Evolutionary conservation across 1,284 basidiomycete species (phyloP).

Genomic region (Rhodotorula mucilaginosa): DNA sequence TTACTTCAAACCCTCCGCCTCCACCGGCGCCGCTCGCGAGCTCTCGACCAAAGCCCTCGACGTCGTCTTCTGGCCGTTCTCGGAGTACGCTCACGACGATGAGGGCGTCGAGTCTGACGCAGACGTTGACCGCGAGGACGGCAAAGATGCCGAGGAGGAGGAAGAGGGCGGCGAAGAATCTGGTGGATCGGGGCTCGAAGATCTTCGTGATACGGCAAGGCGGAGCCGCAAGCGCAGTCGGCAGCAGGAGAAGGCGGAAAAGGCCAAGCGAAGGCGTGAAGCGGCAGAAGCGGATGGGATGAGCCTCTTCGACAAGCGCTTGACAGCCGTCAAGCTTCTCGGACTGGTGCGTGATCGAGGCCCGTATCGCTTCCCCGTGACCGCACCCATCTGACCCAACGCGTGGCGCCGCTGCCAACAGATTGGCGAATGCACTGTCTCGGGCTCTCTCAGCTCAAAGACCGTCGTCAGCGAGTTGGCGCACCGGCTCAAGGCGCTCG

Average conservation of each 20-base stretch:
- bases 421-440: conserved; percentile 16
- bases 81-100: conserved; percentile 1
- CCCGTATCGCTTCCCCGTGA: background rate
- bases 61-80: conserved; percentile 30
- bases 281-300: conserved; percentile 13
- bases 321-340: conserved; percentile 8
- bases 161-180: background rate
- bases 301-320: conserved; percentile 14
- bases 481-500: conserved; percentile 18
- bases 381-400: too few relatives aligned
- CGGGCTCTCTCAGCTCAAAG: conserved; percentile 5
- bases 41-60: conserved; percentile 29
- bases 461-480: conserved; percentile 9
- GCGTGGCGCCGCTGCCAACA: background rate
- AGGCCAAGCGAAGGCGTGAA: background rate
- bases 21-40: conserved; percentile 6
- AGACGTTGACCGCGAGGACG: background rate
- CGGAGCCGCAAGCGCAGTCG: background rate
- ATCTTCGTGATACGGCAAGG: background rate
- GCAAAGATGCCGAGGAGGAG: too few relatives aligned
- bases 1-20: conserved; percentile 25
- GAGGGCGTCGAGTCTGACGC: background rate
- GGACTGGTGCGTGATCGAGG: conserved; percentile 3
- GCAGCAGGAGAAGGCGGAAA: background rate
- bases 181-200: background rate